Base-by-base conservation (phyloP, 1,284 basidiomycete species). In the Fomitopsis palustris region DNA sequence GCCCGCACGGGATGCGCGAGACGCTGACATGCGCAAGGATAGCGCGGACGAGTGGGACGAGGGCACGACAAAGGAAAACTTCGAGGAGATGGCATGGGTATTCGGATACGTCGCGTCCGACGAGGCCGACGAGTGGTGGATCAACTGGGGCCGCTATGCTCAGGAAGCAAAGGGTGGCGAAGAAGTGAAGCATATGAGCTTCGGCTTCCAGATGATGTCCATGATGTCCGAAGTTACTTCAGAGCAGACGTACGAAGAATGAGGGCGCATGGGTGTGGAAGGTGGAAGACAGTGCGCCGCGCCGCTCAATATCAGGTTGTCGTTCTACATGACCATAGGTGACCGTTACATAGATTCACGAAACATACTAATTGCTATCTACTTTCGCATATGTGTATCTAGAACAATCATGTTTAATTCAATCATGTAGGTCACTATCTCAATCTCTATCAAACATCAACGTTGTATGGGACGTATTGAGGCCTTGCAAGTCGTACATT, bases 91-190 rank as follows among this genome's bases (percentile, higher is more conserved):
- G 42, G 62, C 65, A 49, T 56, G 66, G 53, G 61, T 71, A 8
- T 74, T 72, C 59, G 64, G 66, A 9, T 74, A 74, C 61, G 68
- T 74, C 61, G 72, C 72, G 5, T 66, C 68, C 43, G 74, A 74
- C 49, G 72, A 67, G 23, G 74, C 74, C 2, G 72, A 71, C 35
- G 70, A 74, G 57, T 74, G 73, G 74, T 75, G 73, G 74, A 67
- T 71, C 31, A 65, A 72, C 51, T 75, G 74, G 74, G 74, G 74
- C 45, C 65, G 64, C 19, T 66, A 66, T 56, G 59, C 61, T 10
- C 51, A 58, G 8, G 19, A 52, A 10, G 42, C n/a, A 16, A 19
- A 52, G 12, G 52, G 17, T 9, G 19, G 19, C 5, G n/a, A 27
- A 23, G 31, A 43, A 21, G 19, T 33, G 37, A 58, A 58, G 42